Evolutionary conservation across 306 rosid genomes (phyloP), one percentile per base, ranked within the genome.

Genomic region (Begonia fuchsioides): DNA sequence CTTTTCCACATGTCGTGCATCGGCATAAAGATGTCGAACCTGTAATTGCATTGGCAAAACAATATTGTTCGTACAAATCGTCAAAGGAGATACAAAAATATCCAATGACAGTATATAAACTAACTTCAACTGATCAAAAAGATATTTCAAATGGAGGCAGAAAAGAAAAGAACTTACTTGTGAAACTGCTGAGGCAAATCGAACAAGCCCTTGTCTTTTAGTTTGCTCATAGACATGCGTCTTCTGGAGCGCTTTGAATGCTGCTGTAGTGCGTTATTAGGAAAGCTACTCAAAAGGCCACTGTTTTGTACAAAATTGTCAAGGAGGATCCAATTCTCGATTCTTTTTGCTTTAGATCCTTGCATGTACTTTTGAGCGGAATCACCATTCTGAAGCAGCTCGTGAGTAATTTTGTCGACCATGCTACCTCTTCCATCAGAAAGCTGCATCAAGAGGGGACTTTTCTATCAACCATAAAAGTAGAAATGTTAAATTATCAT

Each of bases 1-100:
- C 55, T 73, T 69, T 79, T 85, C 98, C 95, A 90, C 78, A 78
- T 75, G 68, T 79, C 94, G 69, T 81, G 87, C 92, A 85, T 75
- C 56, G 92, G 83, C 77, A 39, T 72, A 69, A 79, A 85, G 57
- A 51, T 57, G 35, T 69, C 75, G 39, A 64, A 81, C 58, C 98
- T 90, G 57, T 52, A 43, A 2, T 41, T 41, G 45, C 35, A 26
- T 26, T 26, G 45, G 14, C 15, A 52, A 19, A 70, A 48, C 8
- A 6, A 48, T 13, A 20, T 54, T 19, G 26, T 51, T 41, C 58
- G 60, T 53, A 17, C 10, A 50, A 38, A 26, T 15, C 39, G 49
- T 45, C 53, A 6, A 5, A 18, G 39, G 44, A 32, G 40, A 57
- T n/a, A n/a, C n/a, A n/a, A n/a, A n/a, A n/a, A 26, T 26, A 26